Conservation (phyloP, 2,329 filamentous ascomycete species). For the Xenoacremonium recifei region DNA sequence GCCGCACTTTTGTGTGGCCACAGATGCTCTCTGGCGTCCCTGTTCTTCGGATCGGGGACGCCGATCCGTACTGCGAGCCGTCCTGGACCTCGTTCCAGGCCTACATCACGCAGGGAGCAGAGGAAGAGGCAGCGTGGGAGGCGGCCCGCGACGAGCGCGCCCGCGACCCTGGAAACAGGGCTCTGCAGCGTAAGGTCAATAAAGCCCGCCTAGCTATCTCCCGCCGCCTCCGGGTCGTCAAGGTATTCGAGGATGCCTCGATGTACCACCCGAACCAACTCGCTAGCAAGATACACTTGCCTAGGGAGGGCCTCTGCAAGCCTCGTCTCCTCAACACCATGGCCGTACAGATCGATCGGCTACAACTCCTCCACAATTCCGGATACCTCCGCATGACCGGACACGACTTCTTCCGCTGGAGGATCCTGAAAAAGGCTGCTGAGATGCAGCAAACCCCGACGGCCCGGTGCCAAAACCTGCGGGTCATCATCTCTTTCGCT, state of each 20-base stretch:
- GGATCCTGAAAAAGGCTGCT: conserved; percentile 20
- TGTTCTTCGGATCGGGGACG: conserved; percentile 26
- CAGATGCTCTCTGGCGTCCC: conserved; percentile 25
- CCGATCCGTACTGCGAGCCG: conserved; percentile 28
- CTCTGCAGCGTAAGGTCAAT: conserved; percentile 15
- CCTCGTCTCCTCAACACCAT: conserved; percentile 35
- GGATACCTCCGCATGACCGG: conserved; percentile 34
- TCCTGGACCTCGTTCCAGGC: conserved; percentile 30
- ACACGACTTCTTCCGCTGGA: conserved; percentile 38
- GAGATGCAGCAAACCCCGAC: too few relatives aligned
- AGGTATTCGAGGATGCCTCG: conserved; percentile 30
- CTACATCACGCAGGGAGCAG: conserved; percentile 25
- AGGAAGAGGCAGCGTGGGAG: conserved; percentile 20
- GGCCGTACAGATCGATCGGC: conserved; percentile 31
- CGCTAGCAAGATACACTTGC: conserved; percentile 31
- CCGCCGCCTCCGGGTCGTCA: conserved; percentile 32
- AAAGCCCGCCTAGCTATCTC: conserved; percentile 30
- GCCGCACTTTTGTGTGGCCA: conserved; percentile 23
- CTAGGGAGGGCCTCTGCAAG: conserved; percentile 29
- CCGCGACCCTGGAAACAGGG: conserved; percentile 9
- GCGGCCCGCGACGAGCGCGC: conserved; percentile 1
- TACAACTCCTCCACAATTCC: conserved; percentile 22
- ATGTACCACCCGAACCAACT: conserved; percentile 38
- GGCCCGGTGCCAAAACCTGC: too few relatives aligned
- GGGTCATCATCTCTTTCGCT: too few relatives aligned